Evolutionary conservation across 2,329 filamentous ascomycete genomes (phyloP), one percentile per base, ranked within the genome.

Genomic region (Scleromitrula shiraiana): DNA sequence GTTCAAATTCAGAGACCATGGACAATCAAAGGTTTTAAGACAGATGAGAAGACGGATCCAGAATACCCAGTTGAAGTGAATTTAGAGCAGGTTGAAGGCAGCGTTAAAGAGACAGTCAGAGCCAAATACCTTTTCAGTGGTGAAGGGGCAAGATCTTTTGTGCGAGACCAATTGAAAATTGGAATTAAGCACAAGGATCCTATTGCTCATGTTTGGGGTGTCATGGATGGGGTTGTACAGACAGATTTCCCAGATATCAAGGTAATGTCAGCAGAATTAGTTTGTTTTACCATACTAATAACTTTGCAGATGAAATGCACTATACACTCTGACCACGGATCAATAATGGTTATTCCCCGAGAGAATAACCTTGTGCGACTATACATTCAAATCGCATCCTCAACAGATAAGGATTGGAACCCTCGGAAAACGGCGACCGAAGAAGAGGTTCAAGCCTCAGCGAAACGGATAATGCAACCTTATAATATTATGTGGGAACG

Each of bases 31-130:
- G 73, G 73, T 6, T 85, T 85, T 59, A 71, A 64, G 35, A 77
- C 81, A 5, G 73, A 83, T 53, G 72, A 78, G 56, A 68, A 73
- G 35, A 63, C 60, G 4, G 70, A 81, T 54, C 62, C 72, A 1
- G 77, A 80, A 20, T 94, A 93, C 62, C 90, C 89, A 1, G 85
- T 95, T 1, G 76, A 86, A 55, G 88, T 95, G 23, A 74, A 81
- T 50, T 69, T 95, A 40, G 79, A 83, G 61, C 85, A 90, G 58
- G 73, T 89, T 12, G 85, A 95, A 59, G 86, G 86, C 24, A 78
- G 78, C 19, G 69, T 82, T 36, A 79, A 78, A 24, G 85, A 94
- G 67, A 89, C 70, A 0, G 66, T 87, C 10, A 73, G 75, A 39
- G 73, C 82, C 22, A 87, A 84, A 62, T 85, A 88, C 53, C 68